A percentile compares a stretch with the other conserved stretches of the same genome.
phyloP scores from a whole-genome alignment of 805 yeast genomes.

The Metschnikowia santaceciliae region DNA sequence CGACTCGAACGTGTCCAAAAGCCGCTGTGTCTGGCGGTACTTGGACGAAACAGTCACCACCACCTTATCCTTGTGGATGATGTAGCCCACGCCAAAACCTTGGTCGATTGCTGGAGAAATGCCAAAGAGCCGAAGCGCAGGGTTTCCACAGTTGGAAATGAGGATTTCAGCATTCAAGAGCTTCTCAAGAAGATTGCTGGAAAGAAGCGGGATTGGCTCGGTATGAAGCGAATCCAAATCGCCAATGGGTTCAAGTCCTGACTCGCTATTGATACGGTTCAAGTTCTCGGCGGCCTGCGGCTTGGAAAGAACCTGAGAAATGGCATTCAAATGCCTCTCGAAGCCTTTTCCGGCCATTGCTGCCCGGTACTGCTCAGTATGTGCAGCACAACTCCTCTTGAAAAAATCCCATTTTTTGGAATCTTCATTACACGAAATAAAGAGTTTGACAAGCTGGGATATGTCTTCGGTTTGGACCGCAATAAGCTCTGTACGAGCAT shows the following conservation, averaged over 20 bases:
- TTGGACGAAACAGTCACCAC: slow-evolving; percentile 82
- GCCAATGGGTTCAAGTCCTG: slow-evolving; percentile 18
- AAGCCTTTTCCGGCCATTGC: slow-evolving; percentile 66
- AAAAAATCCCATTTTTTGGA: slow-evolving; percentile 49
- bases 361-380: slow-evolving; percentile 43
- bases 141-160: slow-evolving; percentile 79
- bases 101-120: slow-evolving; percentile 88
- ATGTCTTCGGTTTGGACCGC: slow-evolving; percentile 57
- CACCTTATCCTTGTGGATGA: slow-evolving; percentile 74
- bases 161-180: slow-evolving; percentile 36
- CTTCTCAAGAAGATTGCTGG: slow-evolving; percentile 31
- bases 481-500: slow-evolving; percentile 66
- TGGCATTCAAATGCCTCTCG: slow-evolving; percentile 67
- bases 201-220: slow-evolving; percentile 27
- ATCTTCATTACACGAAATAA: slow-evolving; percentile 52
- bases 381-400: slow-evolving; percentile 48
- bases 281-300: slow-evolving; percentile 36
- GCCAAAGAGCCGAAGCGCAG: slow-evolving; percentile 81
- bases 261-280: slow-evolving; percentile 34
- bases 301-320: slow-evolving; percentile 52
- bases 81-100: slow-evolving; percentile 92
- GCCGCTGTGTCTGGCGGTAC: slow-evolving; percentile 81
- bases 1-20: slow-evolving; percentile 61
- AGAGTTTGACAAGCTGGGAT: slow-evolving; percentile 53
- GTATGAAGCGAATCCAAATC: slow-evolving; percentile 6